Percentiles rank a stretch among this genome's conserved stretches.
These are phyloP conservation scores for Claviceps purpurea DNA, from an alignment of 2,329 filamentous ascomycete species.

Conservation along the genomic window DNA sequence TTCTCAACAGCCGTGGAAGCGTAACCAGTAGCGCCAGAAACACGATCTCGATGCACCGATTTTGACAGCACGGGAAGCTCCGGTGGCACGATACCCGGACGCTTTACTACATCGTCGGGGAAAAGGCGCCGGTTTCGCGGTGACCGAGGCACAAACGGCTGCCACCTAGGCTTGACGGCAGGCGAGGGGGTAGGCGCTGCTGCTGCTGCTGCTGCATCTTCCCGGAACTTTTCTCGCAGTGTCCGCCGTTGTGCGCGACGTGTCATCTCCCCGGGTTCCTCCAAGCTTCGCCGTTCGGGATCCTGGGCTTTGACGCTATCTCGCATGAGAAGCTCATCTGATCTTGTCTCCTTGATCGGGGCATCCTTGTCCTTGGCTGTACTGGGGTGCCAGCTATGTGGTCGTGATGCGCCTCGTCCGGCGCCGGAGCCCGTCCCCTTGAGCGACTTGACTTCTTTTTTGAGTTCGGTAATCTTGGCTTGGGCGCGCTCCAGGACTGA, in stretches of 20 bases:
- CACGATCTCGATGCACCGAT: conserved; percentile 10
- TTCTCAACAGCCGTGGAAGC: conserved; percentile 13
- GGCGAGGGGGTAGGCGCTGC: too few species aligned
- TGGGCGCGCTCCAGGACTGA: conserved; percentile 43
- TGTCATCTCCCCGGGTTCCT: conserved; percentile 7
- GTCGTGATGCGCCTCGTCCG: conserved; percentile 7
- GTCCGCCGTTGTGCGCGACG: conserved; percentile 11
- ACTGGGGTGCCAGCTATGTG: conserved; percentile 18
- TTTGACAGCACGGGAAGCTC: conserved; percentile 16
- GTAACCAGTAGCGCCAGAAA: neutral
- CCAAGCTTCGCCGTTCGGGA: conserved; percentile 2
- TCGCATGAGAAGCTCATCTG: conserved; percentile 7
- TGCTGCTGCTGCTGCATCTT: conserved; percentile 11
- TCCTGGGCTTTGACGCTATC: neutral
- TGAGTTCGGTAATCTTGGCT: conserved; percentile 41
- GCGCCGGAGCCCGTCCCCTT: conserved; percentile 17
- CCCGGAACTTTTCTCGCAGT: conserved; percentile 22
- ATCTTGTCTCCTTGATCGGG: conserved; percentile 9
- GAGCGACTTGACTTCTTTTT: conserved; percentile 36
- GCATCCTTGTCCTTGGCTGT: conserved; percentile 2
- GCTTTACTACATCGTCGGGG: conserved; percentile 18
- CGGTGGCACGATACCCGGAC: conserved; percentile 13
- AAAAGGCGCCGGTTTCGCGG: conserved; percentile 25
- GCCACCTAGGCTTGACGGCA: conserved; percentile 21
- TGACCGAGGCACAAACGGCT: conserved; percentile 28